These are phyloP conservation scores for Cenchrus purpureus DNA, from an alignment of 176 grass and related monocot genomes.

Conservation along the genomic window DNA sequence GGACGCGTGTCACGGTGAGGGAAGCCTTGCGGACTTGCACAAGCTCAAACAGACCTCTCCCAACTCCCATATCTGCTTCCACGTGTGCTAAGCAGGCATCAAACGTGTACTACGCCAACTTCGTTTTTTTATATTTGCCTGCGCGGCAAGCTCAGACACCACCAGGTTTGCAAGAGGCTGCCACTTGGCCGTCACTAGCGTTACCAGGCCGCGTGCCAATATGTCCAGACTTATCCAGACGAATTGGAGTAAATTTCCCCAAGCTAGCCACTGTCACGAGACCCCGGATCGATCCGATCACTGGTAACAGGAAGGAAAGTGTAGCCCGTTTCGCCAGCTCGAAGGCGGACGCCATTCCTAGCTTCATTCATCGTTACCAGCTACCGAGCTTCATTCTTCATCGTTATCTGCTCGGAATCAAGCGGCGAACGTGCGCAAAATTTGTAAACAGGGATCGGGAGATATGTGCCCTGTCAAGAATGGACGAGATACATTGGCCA, in stretches of 20 bases:
- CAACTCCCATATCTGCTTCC: not conserved
- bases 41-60: conserved; percentile 13
- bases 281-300: conserved; percentile 23
- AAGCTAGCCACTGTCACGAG: conserved; percentile 27
- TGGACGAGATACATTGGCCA: not conserved
- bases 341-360: not conserved
- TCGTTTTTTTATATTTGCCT: not conserved
- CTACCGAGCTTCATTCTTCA: not conserved
- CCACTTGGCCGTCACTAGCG: conserved; percentile 30
- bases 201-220: not conserved
- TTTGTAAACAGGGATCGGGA: not conserved
- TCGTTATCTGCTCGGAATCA: conserved; percentile 34
- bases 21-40: conserved; percentile 27
- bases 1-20: conserved; percentile 39
- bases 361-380: conserved; percentile 30
- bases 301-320: not conserved
- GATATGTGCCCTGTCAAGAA: not conserved
- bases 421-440: not conserved
- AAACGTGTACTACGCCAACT: conserved; percentile 58
- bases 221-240: conserved; percentile 17
- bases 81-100: conserved; percentile 33
- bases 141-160: not conserved
- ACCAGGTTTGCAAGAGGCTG: not conserved
- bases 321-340: not conserved
- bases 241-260: not conserved